A percentile compares a stretch with the other conserved stretches of the same genome.
phyloP scores from a whole-genome alignment of 176 grass and related monocot genomes.

The Urochloa ruziziensis region DNA sequence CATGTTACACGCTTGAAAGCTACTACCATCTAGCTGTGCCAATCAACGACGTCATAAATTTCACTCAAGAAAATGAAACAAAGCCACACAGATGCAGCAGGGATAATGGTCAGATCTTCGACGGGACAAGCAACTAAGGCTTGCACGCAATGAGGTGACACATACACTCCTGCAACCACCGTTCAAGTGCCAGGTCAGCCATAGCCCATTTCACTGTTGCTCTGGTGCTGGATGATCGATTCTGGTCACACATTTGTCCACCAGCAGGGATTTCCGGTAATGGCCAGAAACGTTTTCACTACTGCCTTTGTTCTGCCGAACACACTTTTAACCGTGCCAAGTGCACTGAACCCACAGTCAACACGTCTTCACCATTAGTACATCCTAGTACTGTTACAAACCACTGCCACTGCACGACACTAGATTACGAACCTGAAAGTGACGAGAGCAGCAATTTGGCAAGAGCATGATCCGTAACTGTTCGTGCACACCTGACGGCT shows the following conservation, averaged over 20 bases:
- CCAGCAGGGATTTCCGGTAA: not conserved
- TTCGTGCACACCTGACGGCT: not conserved
- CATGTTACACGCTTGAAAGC: not conserved
- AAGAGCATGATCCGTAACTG: not conserved
- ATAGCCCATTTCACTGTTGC: not conserved
- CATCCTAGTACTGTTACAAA: not conserved
- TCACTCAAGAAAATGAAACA: not conserved
- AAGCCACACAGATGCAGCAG: not conserved
- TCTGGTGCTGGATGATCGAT: not conserved
- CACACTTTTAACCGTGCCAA: not conserved
- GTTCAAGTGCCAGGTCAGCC: not conserved
- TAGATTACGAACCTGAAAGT: not conserved
- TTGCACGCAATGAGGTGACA: constrained; percentile 26
- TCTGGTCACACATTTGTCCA: not conserved
- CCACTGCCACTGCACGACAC: not conserved
- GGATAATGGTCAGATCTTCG: not conserved
- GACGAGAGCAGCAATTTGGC: not conserved
- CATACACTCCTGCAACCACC: not conserved
- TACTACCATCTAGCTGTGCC: not conserved
- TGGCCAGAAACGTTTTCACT: not conserved
- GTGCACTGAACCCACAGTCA: not conserved
- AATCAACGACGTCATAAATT: not conserved
- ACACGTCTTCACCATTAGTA: too few species aligned
- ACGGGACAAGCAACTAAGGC: constrained; percentile 28
- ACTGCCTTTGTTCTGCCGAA: not conserved